Conservation (phyloP, 1,284 basidiomycete genomes). For the Mycosarcoma mackinlayi region DNA sequence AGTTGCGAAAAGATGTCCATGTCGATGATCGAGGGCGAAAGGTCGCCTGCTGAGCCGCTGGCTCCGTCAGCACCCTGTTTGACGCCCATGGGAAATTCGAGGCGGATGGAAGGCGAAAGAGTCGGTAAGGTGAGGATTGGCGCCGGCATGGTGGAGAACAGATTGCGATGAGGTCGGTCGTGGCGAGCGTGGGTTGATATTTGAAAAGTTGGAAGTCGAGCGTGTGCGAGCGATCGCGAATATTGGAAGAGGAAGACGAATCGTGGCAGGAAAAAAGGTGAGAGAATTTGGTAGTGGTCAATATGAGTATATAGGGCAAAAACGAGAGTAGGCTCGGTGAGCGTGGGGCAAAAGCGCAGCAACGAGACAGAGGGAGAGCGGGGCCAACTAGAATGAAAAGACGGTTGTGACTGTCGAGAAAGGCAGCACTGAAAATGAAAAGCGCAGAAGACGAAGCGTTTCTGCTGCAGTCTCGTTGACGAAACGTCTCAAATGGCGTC, state of each 20-base stretch:
- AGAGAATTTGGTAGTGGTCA: neutral
- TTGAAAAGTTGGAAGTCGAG: neutral
- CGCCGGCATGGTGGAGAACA: conserved; percentile 1
- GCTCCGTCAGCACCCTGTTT: conserved; percentile 33
- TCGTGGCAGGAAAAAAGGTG: neutral
- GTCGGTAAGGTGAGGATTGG: neutral
- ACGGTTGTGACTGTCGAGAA: too few relatives aligned
- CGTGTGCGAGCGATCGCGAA: neutral
- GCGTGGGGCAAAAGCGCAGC: too few relatives aligned
- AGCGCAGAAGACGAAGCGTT: too few relatives aligned
- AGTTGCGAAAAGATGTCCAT: conserved; percentile 85
- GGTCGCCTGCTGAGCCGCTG: conserved; percentile 38
- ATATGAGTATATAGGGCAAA: neutral
- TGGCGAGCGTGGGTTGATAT: too few relatives aligned
- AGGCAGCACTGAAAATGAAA: too few relatives aligned
- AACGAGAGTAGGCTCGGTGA: too few relatives aligned
- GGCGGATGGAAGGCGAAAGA: neutral
- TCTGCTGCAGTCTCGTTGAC: neutral
- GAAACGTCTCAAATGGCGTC: neutral
- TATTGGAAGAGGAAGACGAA: neutral
- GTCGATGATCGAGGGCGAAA: conserved; percentile 73
- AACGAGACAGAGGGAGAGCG: too few relatives aligned
- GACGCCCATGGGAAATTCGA: neutral
- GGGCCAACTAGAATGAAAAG: too few relatives aligned
- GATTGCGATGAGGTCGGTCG: neutral